phyloP scores from a whole-genome alignment of 2,329 filamentous ascomycete species.

The Cyphellophora europaea region DNA sequence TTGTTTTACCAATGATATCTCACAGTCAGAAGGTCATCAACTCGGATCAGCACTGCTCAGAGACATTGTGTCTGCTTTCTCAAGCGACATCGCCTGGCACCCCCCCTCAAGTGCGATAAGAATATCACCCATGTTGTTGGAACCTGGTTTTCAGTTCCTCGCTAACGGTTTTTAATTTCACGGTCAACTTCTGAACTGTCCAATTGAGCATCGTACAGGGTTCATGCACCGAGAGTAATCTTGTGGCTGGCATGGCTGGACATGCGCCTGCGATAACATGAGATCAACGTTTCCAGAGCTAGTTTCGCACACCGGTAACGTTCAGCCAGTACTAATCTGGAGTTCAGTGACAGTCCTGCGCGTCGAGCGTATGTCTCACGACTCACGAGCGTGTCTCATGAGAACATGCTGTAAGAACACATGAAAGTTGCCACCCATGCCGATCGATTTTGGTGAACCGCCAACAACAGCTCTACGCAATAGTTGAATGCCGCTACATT shows the following conservation, averaged over 20 bases:
- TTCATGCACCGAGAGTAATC: slow-evolving; percentile 8
- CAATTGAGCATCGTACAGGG: slow-evolving; percentile 7
- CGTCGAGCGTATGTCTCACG: slow-evolving; percentile 1
- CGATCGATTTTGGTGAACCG: slow-evolving; percentile 9
- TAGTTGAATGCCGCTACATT: slow-evolving; percentile 11
- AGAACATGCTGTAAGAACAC: slow-evolving; percentile 7
- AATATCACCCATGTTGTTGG: slow-evolving; percentile 7
- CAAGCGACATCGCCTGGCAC: slow-evolving; percentile 5
- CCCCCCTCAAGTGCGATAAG: slow-evolving; percentile 8
- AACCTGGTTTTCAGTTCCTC: slow-evolving; percentile 7
- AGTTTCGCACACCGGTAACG: slow-evolving; percentile 6
- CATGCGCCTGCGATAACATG: slow-evolving; percentile 7
- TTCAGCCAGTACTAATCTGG: slow-evolving; percentile 5
- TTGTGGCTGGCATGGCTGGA: slow-evolving; percentile 9
- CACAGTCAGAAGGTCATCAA: slow-evolving; percentile 8
- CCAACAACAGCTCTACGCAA: slow-evolving; percentile 9
- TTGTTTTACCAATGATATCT: slow-evolving; percentile 10
- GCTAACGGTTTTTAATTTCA: slow-evolving; percentile 9
- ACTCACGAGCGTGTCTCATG: slow-evolving; percentile 7
- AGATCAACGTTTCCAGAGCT: slow-evolving; percentile 10
- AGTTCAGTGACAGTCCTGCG: not conserved
- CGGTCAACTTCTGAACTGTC: slow-evolving; percentile 8
- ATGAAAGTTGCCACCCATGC: slow-evolving; percentile 7
- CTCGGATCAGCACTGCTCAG: slow-evolving; percentile 10
- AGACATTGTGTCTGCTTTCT: slow-evolving; percentile 6